Percentiles rank a stretch among this genome's conserved stretches.
Evolutionary conservation across 306 rosid species (phyloP).

Genomic region (Rosa lucieae): DNA sequence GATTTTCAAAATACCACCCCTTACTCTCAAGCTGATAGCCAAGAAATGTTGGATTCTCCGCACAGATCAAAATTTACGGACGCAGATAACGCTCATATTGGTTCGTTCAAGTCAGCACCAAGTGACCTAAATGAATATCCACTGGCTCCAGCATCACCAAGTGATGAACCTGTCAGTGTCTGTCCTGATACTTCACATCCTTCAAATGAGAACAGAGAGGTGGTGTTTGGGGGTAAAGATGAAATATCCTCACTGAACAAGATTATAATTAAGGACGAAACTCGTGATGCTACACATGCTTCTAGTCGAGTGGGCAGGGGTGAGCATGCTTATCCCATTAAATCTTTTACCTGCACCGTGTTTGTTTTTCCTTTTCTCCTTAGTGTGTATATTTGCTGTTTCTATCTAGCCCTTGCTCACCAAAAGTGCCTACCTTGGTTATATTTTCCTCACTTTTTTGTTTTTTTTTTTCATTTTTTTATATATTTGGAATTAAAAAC

Average conservation of each 20-base stretch:
- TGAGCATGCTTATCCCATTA: conserved; percentile 26
- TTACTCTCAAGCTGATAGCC: conserved; percentile 39
- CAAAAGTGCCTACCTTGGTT: not conserved
- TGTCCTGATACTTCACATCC: conserved; percentile 37
- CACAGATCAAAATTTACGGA: conserved; percentile 40
- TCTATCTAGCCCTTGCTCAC: not conserved
- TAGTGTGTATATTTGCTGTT: not conserved
- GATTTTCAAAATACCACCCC: conserved; percentile 32
- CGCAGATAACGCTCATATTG: conserved; percentile 27
- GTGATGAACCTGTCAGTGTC: conserved; percentile 41
- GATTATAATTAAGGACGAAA: conserved; percentile 54
- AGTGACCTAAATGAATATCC: conserved; percentile 42
- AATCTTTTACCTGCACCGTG: not conserved
- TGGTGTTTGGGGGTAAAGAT: conserved; percentile 41
- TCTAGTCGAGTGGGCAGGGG: conserved; percentile 67
- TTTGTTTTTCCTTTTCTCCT: not conserved
- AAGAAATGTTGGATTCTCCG: conserved; percentile 42
- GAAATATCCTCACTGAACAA: conserved; percentile 47
- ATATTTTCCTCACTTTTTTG: not conserved
- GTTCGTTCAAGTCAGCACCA: conserved; percentile 36
- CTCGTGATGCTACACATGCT: conserved; percentile 44
- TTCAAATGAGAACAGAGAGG: conserved; percentile 33
- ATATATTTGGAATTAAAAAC: no score
- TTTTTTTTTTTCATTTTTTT: not conserved
- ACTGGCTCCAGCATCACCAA: conserved; percentile 30